A percentile compares a stretch with the other conserved stretches of the same genome.
Evolutionary conservation across 192 early-diverging fungal species (phyloP).

Genomic region (Coemansia sp.): DNA sequence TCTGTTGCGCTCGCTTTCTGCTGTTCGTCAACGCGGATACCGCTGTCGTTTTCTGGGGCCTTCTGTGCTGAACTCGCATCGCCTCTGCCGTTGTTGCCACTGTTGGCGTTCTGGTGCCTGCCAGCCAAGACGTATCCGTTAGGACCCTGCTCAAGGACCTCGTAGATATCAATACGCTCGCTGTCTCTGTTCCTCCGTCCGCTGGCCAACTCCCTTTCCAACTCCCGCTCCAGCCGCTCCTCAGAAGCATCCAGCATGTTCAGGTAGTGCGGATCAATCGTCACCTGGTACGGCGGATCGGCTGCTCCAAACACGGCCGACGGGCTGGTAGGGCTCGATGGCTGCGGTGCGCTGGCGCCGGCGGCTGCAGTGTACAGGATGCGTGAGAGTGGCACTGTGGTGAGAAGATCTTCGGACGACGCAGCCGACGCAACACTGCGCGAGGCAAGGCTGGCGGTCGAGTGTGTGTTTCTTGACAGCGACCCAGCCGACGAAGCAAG

Average conservation of each 20-base stretch:
- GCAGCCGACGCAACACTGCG: constrained; percentile 7
- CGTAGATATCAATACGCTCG: constrained; percentile 11
- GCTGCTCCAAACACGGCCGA: neutral
- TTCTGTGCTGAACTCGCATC: neutral
- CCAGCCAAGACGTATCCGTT: constrained; percentile 5
- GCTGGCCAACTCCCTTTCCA: neutral
- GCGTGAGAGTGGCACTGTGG: constrained; percentile 13
- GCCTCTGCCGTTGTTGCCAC: neutral
- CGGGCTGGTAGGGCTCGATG: neutral
- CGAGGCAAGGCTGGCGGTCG: neutral
- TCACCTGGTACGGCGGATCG: constrained; percentile 8
- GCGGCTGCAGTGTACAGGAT: constrained; percentile 2
- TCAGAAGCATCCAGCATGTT: constrained; percentile 25
- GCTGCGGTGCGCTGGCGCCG: neutral
- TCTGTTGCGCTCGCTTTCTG: neutral
- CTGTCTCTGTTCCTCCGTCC: constrained; percentile 2
- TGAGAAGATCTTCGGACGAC: constrained; percentile 12
- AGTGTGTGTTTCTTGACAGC: constrained; percentile 1
- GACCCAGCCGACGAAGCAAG: constrained; percentile 2
- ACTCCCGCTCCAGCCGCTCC: constrained; percentile 4
- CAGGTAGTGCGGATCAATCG: constrained; percentile 24
- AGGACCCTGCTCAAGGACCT: neutral
- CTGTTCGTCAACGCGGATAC: constrained; percentile 26
- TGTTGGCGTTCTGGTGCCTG: neutral
- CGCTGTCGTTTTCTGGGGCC: constrained; percentile 39